Percentiles rank a stretch among this genome's conserved stretches.
These are phyloP conservation scores for Hyaloraphidium curvatum DNA, from an alignment of 192 early-diverging fungal genomes.

Conservation along the genomic window DNA sequence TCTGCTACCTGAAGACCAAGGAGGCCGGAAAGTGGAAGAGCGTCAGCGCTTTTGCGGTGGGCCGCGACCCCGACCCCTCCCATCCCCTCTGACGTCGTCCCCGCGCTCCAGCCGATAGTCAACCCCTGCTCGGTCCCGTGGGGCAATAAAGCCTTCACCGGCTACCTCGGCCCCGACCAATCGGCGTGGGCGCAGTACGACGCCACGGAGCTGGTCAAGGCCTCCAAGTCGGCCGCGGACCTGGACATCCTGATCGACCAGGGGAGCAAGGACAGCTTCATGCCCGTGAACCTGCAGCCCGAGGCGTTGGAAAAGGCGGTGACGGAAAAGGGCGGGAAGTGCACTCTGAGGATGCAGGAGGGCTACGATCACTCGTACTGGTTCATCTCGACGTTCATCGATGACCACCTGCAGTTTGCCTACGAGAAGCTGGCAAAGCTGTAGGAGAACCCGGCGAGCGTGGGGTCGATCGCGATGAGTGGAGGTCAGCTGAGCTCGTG, in stretches of 20 bases:
- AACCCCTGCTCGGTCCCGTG: slow-evolving; percentile 48
- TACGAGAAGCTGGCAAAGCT: too few species aligned
- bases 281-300: slow-evolving; percentile 38
- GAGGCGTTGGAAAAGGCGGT: slow-evolving; percentile 30
- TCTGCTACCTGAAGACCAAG: slow-evolving; percentile 53
- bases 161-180: slow-evolving; percentile 42
- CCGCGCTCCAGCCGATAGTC: slow-evolving; percentile 68
- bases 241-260: slow-evolving; percentile 29
- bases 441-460: too few species aligned
- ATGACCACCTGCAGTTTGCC: too few species aligned
- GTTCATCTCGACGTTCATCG: slow-evolving; percentile 52
- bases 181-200: slow-evolving; percentile 54
- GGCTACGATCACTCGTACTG: slow-evolving; percentile 81
- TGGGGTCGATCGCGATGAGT: too few species aligned
- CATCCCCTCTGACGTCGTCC: slow-evolving; percentile 19
- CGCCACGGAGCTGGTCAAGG: slow-evolving; percentile 42
- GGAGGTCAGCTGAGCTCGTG: too few species aligned
- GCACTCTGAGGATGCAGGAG: slow-evolving; percentile 45
- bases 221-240: slow-evolving; percentile 11
- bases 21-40: slow-evolving; percentile 41
- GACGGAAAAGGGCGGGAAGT: slow-evolving; percentile 16
- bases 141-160: slow-evolving; percentile 62
- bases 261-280: slow-evolving; percentile 51
- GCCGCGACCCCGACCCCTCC: neutral
- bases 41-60: neutral